Conservation (phyloP, 2,329 filamentous ascomycete genomes). For the Elsinoe fawcettii region DNA sequence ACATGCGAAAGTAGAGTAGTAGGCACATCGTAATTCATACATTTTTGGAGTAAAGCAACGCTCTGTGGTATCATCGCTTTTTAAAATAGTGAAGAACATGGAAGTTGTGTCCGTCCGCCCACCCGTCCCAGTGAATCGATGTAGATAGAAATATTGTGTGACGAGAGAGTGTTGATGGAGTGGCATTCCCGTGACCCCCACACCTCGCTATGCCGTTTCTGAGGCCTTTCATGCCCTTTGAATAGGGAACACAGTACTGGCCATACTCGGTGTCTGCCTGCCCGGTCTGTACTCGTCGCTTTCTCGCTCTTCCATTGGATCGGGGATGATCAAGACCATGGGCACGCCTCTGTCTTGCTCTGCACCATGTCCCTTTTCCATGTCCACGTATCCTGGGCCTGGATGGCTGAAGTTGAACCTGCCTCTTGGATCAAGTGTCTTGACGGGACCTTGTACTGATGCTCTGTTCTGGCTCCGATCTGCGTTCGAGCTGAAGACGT, state of each 20-base stretch:
- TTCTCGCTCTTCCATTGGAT: not conserved
- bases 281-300: conserved; percentile 5
- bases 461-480: not conserved
- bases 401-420: conserved; percentile 13
- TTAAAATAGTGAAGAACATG: not conserved
- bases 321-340: conserved; percentile 1
- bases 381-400: conserved; percentile 3
- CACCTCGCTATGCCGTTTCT: not conserved
- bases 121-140: not conserved
- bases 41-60: not conserved
- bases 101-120: not conserved
- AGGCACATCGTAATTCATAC: conserved; percentile 1
- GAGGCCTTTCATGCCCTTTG: not conserved
- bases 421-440: not conserved
- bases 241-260: conserved; percentile 10
- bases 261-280: conserved; percentile 5
- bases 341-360: not conserved
- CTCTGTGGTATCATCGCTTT: conserved; percentile 14
- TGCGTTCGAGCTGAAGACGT: not conserved
- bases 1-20: not conserved
- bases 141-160: not conserved
- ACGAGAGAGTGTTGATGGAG: not conserved
- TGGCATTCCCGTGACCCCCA: not conserved
- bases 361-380: conserved; percentile 1
- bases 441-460: not conserved